phyloP scores from a whole-genome alignment of 1,284 basidiomycete species.

The Cryptococcus wingfieldii region DNA sequence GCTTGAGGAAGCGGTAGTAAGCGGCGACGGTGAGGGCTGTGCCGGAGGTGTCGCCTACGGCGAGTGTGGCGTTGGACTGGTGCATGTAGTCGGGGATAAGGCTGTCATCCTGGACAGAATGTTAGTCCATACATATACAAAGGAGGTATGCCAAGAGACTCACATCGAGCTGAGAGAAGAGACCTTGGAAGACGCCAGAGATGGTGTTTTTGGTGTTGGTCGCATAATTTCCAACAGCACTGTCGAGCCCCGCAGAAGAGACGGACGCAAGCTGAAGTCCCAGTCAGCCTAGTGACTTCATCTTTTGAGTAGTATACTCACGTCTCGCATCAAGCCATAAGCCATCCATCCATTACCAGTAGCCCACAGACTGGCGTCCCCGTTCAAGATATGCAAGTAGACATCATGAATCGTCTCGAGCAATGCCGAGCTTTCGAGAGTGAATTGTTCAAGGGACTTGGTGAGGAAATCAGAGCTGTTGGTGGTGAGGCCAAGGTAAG shows the following conservation, averaged over 20 bases:
- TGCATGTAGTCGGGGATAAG: conserved; percentile 35
- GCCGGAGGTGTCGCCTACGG: conserved; percentile 28
- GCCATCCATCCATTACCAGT: conserved; percentile 50
- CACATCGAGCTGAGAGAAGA: conserved; percentile 50
- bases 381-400: conserved; percentile 54
- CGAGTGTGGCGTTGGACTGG: conserved; percentile 5
- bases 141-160: conserved; percentile 4
- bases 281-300: not conserved
- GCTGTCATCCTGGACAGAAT: conserved; percentile 7
- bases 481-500: conserved; percentile 54
- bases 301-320: conserved; percentile 1
- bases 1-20: conserved; percentile 30
- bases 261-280: conserved; percentile 16
- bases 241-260: conserved; percentile 6
- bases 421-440: conserved; percentile 51
- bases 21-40: conserved; percentile 34
- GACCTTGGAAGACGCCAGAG: conserved; percentile 41
- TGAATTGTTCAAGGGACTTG: conserved; percentile 54
- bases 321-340: conserved; percentile 22
- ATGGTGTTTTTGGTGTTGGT: conserved; percentile 54
- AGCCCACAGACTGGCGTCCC: conserved; percentile 57
- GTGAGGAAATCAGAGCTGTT: conserved; percentile 51
- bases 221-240: conserved; percentile 36
- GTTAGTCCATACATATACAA: not conserved
- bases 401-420: conserved; percentile 41